Base-by-base conservation (phyloP, 2,329 filamentous ascomycete genomes). In the Pseudogymnoascus sp. region DNA sequence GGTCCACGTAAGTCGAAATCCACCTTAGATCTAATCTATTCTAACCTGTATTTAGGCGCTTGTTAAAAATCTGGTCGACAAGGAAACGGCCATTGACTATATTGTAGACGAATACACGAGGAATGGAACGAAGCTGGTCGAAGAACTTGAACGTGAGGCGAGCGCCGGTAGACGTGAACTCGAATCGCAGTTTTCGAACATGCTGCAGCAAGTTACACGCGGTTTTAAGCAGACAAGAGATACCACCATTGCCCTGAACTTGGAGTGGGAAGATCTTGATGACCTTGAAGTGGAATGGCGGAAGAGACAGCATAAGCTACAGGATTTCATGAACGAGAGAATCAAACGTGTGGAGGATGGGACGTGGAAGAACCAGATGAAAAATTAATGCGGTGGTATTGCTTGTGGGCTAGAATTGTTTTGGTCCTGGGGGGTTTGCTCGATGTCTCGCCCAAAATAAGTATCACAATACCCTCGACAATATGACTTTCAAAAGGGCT, bases 51-150 rank as follows among this genome's bases (percentile, higher is more conserved):
- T 10, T 5, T 28, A 73, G 72, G 70, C 72, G 44, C 62, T 73
- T 40, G 67, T 73, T 16, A 67, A 71, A 28, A 65, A 68, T 25
- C 62, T 74, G 10, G 53, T 66, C 3, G 60, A 66, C 5, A 68
- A 72, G 63, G 71, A 74, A 61, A 69, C 72, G 61, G 65, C 63
- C 6, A 69, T 73, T 62, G 67, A 60, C 5, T 64, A 71, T 12
- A 60, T 73, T 12, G 66, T 70, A 4, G 56, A 66, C 5, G 69
- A 73, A 59, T 74, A 73, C 61, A 47, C 67, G 28, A 65, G 69
- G 21, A 71, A 71, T 25, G 70, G 70, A 5, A 62, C 33, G 1
- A 69, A 68, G 59, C 65, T 72, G 12, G 61, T 72, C 1, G 59
- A 69, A 7, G 63, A 62, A 5, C 40, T 70, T 1, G 56, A 40